Conservation (phyloP, 1,284 basidiomycete species). For the Microbotryum scabiosae region DNA sequence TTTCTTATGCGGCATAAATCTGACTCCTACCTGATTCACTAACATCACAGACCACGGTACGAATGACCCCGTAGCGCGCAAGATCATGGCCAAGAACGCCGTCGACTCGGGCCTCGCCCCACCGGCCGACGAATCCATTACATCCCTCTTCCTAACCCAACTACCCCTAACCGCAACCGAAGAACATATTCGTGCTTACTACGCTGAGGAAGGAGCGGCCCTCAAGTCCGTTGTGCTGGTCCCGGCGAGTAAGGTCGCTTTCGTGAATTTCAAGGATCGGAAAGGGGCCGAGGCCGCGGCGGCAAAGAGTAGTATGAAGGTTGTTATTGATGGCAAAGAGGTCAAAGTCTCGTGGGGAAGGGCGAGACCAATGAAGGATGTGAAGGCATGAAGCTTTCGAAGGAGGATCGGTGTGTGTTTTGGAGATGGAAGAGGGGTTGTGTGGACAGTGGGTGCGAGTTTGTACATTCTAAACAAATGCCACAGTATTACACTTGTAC, state of each 20-base stretch:
- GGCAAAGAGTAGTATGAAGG: slow-evolving; percentile 71
- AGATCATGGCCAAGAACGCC: slow-evolving; percentile 68
- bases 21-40: no score
- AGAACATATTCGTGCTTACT: slow-evolving; percentile 63
- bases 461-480: no score
- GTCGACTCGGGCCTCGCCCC: slow-evolving; percentile 71
- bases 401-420: no score
- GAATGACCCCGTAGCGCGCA: slow-evolving; percentile 82
- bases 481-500: no score
- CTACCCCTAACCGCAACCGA: slow-evolving; percentile 69
- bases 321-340: slow-evolving; percentile 70
- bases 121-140: slow-evolving; percentile 78
- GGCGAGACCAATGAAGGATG: slow-evolving; percentile 40
- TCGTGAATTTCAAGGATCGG: slow-evolving; percentile 84
- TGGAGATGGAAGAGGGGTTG: no score
- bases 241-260: slow-evolving; percentile 80
- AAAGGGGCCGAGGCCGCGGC: slow-evolving; percentile 75
- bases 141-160: slow-evolving; percentile 81
- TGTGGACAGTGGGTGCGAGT: no score
- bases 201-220: slow-evolving; percentile 54
- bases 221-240: slow-evolving; percentile 81
- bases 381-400: not conserved
- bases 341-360: slow-evolving; percentile 75
- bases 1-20: no score
- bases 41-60: slow-evolving; percentile 56